phyloP scores from a whole-genome alignment of 2,329 filamentous ascomycete genomes.

The Coleophoma eucalyptorum region DNA sequence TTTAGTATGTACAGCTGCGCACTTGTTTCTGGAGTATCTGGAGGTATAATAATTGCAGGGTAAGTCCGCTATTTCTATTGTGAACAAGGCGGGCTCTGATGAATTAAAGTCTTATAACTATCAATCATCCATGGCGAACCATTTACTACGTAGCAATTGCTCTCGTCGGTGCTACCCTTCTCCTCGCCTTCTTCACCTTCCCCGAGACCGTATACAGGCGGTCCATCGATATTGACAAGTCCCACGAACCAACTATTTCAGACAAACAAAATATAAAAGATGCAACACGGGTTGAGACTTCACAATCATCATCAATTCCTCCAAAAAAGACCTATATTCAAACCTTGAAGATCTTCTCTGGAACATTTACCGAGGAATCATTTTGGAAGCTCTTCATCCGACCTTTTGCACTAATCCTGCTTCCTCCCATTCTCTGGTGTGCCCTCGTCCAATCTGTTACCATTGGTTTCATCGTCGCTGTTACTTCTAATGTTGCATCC shows the following conservation, averaged over 20 bases:
- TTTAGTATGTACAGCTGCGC: slow-evolving; percentile 12
- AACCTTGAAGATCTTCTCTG: slow-evolving; percentile 8
- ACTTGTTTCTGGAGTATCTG: slow-evolving; percentile 42
- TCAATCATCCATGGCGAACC: slow-evolving; percentile 42
- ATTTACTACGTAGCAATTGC: slow-evolving; percentile 48
- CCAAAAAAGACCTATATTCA: slow-evolving; percentile 10
- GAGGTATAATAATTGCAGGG: slow-evolving; percentile 43
- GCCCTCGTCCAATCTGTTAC: slow-evolving; percentile 32
- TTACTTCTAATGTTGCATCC: slow-evolving; percentile 46
- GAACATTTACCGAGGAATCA: slow-evolving; percentile 17
- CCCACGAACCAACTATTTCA: slow-evolving; percentile 18
- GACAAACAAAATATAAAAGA: background rate
- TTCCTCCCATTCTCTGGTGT: slow-evolving; percentile 18
- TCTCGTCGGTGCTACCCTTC: slow-evolving; percentile 42
- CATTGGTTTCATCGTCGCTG: slow-evolving; percentile 39
- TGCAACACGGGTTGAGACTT: background rate
- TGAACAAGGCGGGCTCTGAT: slow-evolving; percentile 4
- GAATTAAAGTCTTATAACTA: slow-evolving; percentile 33
- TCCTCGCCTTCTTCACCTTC: slow-evolving; percentile 48
- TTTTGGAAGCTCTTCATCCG: slow-evolving; percentile 36
- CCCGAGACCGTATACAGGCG: slow-evolving; percentile 49
- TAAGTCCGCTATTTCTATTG: slow-evolving; percentile 47
- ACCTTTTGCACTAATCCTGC: slow-evolving; percentile 34
- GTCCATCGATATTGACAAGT: slow-evolving; percentile 5
- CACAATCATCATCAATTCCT: slow-evolving; percentile 4